A percentile compares a stretch with the other conserved stretches of the same genome.
Conservation (phyloP, 2,329 filamentous ascomycete species). For the Penicillium sclerotigenum region DNA sequence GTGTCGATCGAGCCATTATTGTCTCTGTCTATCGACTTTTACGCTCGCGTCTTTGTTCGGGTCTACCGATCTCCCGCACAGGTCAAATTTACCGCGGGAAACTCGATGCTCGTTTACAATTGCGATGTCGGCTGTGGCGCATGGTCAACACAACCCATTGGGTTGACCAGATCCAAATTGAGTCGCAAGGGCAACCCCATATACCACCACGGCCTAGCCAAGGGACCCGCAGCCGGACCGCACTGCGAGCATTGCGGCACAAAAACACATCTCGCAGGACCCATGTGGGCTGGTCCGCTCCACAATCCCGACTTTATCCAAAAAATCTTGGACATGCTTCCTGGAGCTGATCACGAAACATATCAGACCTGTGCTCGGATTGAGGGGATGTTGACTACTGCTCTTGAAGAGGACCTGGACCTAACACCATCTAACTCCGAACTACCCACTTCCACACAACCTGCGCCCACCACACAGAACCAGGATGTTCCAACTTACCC, state of each 20-base stretch:
- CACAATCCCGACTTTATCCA: conserved; percentile 82
- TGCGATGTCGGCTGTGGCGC: conserved; percentile 90
- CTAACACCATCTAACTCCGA: conserved; percentile 19
- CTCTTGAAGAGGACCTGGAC: conserved; percentile 67
- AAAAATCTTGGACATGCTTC: conserved; percentile 70
- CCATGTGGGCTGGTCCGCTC: conserved; percentile 90
- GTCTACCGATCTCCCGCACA: conserved; percentile 75
- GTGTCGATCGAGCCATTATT: conserved; percentile 85
- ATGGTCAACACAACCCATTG: conserved; percentile 78
- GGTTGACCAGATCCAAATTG: conserved; percentile 62
- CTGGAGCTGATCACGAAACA: conserved; percentile 61
- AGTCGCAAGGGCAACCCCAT: conserved; percentile 70
- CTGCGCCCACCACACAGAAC: not conserved
- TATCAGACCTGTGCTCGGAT: conserved; percentile 81
- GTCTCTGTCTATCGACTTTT: conserved; percentile 94
- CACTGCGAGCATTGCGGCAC: conserved; percentile 79
- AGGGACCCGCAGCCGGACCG: conserved; percentile 64
- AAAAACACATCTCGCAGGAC: conserved; percentile 83
- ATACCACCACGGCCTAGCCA: conserved; percentile 74
- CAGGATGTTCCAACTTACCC: conserved; percentile 14
- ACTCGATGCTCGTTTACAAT: conserved; percentile 88
- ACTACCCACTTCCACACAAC: not conserved
- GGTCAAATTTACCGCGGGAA: conserved; percentile 86
- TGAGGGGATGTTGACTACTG: conserved; percentile 86
- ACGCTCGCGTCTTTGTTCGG: conserved; percentile 82